A percentile compares a stretch with the other conserved stretches of the same genome.
Evolutionary conservation across 2,329 filamentous ascomycete species (phyloP).

Genomic region (Madurella fahalii): DNA sequence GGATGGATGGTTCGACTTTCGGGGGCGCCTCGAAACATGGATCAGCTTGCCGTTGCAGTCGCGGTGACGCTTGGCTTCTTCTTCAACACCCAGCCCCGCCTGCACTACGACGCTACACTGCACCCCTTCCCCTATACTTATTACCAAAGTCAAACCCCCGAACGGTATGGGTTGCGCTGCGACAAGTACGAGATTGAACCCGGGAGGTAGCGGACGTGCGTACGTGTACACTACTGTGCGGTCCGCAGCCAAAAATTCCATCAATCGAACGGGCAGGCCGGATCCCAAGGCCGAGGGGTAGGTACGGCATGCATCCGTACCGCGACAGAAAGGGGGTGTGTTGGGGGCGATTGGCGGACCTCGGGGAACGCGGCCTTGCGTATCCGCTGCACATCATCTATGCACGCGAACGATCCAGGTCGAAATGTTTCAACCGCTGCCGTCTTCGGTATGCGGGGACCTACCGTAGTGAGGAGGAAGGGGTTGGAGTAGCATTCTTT

Average conservation of each 20-base stretch:
- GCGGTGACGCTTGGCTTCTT: no score
- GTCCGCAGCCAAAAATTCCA: no score
- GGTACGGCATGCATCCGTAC: background rate
- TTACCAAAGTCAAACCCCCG: background rate
- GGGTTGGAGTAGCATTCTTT: background rate
- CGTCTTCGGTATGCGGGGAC: background rate
- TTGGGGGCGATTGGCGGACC: background rate
- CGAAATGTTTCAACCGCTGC: constrained; percentile 6
- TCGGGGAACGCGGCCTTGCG: constrained; percentile 5
- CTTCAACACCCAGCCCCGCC: background rate
- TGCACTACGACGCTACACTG: background rate
- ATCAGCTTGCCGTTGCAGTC: background rate
- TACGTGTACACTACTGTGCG: no score
- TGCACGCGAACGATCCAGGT: constrained; percentile 10
- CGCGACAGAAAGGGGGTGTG: background rate
- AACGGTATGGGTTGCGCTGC: background rate
- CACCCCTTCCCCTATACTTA: background rate
- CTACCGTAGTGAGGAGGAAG: background rate
- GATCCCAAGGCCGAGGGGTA: background rate
- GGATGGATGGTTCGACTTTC: constrained; percentile 14
- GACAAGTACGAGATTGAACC: no score
- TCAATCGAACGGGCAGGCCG: background rate
- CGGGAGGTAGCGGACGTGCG: no score
- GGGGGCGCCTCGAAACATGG: background rate
- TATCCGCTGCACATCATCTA: constrained; percentile 14